A percentile compares a stretch with the other conserved stretches of the same genome.
Conservation (phyloP, 2,329 filamentous ascomycete genomes). For the Thelonectria discophora region DNA sequence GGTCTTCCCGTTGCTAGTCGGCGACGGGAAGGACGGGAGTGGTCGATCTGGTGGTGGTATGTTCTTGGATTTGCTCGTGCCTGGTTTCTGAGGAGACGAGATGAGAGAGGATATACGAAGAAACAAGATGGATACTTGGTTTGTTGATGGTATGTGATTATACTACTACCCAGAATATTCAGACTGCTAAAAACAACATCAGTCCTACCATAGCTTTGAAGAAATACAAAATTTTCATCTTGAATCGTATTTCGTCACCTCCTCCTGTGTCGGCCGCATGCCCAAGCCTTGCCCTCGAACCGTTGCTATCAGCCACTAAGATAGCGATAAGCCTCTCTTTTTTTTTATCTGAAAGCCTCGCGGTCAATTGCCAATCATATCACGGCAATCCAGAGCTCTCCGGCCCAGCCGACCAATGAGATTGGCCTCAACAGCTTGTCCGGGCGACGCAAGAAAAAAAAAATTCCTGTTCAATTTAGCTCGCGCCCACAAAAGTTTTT, state of each 20-base stretch:
- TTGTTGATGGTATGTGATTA: no score
- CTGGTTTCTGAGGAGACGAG: neutral
- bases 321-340: neutral
- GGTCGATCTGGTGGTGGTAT: neutral
- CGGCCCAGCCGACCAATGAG: constrained; percentile 8
- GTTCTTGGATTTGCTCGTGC: neutral
- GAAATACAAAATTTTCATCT: no score
- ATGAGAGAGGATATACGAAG: no score
- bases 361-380: constrained; percentile 7
- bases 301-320: constrained; percentile 11
- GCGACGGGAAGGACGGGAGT: constrained; percentile 1
- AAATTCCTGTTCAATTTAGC: constrained; percentile 2
- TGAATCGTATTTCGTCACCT: no score
- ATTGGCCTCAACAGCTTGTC: constrained; percentile 14
- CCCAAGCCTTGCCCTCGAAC: neutral
- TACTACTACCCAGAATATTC: no score
- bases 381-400: neutral
- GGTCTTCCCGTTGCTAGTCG: neutral
- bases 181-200: no score
- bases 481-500: constrained; percentile 14
- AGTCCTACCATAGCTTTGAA: no score
- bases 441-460: neutral
- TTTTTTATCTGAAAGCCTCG: no score
- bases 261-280: no score
- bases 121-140: no score